These are phyloP conservation scores for Casuarina cunninghamiana DNA, from an alignment of 306 rosid species.

Conservation along the genomic window DNA sequence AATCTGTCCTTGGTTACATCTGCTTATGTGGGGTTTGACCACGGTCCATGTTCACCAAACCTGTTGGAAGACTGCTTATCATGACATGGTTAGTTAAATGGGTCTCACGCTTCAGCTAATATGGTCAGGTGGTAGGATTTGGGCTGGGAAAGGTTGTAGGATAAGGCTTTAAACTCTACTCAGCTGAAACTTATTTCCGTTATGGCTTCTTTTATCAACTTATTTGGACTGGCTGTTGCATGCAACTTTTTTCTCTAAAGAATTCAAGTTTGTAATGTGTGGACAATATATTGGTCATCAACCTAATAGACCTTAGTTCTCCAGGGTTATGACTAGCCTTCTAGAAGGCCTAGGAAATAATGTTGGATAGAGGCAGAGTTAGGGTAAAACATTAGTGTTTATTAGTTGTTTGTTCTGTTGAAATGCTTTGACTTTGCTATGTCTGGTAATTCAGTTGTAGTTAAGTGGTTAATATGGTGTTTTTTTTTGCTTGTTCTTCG, in stretches of 20 bases:
- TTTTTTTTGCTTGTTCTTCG: constrained; percentile 7
- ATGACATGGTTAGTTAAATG: neutral
- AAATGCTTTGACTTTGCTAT: constrained; percentile 25
- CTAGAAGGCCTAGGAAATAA: neutral
- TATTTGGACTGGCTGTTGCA: neutral
- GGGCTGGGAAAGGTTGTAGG: constrained; percentile 1
- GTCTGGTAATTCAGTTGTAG: constrained; percentile 19
- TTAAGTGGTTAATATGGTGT: constrained; percentile 22
- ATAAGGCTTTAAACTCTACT: neutral
- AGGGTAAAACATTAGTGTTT: neutral
- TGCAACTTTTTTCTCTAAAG: neutral
- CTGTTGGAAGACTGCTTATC: neutral
- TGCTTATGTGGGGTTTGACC: neutral
- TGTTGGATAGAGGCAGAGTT: neutral
- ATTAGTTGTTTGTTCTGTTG: constrained; percentile 26
- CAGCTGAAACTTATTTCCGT: neutral
- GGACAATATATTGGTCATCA: neutral
- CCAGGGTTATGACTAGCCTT: neutral
- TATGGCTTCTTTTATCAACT: neutral
- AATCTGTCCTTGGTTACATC: neutral
- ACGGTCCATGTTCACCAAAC: neutral
- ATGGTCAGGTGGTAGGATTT: neutral
- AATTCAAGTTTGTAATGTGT: neutral
- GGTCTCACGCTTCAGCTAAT: neutral
- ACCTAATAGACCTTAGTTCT: neutral